Conservation (phyloP, 257 asterid genomes). For the Echites panduratus region DNA sequence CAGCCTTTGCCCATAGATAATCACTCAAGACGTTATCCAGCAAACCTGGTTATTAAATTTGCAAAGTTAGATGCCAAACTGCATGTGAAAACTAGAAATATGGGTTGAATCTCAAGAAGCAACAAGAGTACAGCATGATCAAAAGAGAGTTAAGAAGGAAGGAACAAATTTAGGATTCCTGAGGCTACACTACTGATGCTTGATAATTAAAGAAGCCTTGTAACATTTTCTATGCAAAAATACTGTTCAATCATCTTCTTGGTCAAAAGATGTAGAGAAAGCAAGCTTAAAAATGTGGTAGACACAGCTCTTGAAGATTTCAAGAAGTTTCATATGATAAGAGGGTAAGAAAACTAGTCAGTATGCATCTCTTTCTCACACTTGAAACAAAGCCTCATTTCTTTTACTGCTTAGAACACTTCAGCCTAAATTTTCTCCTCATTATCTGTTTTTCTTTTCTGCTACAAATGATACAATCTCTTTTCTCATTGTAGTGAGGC, state of each 20-base stretch:
- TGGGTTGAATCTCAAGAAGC: not conserved
- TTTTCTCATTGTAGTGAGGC: not conserved
- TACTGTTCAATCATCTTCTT: too few species aligned
- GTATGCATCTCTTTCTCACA: not conserved
- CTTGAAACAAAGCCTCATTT: not conserved
- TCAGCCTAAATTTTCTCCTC: not conserved
- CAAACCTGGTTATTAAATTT: slow-evolving; percentile 42
- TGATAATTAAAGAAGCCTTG: too few species aligned
- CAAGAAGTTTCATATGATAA: not conserved
- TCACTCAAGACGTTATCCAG: slow-evolving; percentile 92
- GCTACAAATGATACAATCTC: too few species aligned
- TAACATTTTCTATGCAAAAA: too few species aligned
- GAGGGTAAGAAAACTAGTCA: not conserved
- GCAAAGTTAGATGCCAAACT: slow-evolving; percentile 1
- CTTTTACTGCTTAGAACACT: not conserved
- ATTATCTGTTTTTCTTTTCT: not conserved
- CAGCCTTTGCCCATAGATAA: slow-evolving; percentile 96
- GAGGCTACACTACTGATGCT: not conserved
- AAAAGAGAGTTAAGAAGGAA: not conserved
- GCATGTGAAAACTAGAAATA: not conserved
- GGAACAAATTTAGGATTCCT: not conserved
- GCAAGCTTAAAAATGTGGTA: not conserved
- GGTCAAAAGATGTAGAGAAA: too few species aligned
- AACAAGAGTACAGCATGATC: not conserved
- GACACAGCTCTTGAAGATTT: not conserved